A percentile compares a stretch with the other conserved stretches of the same genome.
These are phyloP conservation scores for Yamadazyma atlantica DNA, from an alignment of 1,139 yeast species.

Conservation along the genomic window DNA sequence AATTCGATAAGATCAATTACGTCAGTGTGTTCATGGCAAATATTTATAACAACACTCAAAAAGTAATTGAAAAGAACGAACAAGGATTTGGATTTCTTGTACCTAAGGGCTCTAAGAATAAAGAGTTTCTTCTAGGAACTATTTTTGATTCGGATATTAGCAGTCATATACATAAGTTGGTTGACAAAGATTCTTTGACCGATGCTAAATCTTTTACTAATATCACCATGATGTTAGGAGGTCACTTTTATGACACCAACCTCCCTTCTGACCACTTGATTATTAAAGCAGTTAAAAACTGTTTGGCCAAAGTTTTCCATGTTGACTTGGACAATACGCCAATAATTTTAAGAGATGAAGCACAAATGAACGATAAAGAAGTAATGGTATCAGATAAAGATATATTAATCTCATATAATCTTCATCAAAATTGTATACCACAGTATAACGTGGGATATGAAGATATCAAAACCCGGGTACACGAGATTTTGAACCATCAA, in stretches of 20 bases:
- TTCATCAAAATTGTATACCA: constrained; percentile 68
- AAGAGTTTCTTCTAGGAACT: constrained; percentile 72
- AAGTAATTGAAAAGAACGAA: constrained; percentile 43
- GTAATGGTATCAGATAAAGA: constrained; percentile 27
- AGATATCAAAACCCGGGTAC: constrained; percentile 37
- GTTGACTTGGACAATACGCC: constrained; percentile 38
- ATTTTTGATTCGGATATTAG: constrained; percentile 82
- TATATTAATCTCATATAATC: constrained; percentile 34
- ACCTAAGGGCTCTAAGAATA: constrained; percentile 57
- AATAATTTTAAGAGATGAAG: constrained; percentile 29
- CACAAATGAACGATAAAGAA: constrained; percentile 19
- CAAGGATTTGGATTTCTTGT: constrained; percentile 88
- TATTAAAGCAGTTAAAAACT: constrained; percentile 43
- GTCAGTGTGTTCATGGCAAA: constrained; percentile 63
- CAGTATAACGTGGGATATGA: constrained; percentile 76
- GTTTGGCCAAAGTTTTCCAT: constrained; percentile 50
- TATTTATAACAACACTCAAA: constrained; percentile 35
- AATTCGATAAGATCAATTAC: constrained; percentile 36
- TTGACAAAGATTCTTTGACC: constrained; percentile 1
- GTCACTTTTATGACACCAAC: constrained; percentile 38
- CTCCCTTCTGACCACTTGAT: constrained; percentile 48
- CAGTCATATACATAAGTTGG: constrained; percentile 6
- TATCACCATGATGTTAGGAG: constrained; percentile 89
- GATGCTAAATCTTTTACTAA: constrained; percentile 36
- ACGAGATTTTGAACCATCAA: constrained; percentile 17